Base-by-base conservation (phyloP, 768 basidiomycete species). In the Strobilomyces echinocephalus region DNA sequence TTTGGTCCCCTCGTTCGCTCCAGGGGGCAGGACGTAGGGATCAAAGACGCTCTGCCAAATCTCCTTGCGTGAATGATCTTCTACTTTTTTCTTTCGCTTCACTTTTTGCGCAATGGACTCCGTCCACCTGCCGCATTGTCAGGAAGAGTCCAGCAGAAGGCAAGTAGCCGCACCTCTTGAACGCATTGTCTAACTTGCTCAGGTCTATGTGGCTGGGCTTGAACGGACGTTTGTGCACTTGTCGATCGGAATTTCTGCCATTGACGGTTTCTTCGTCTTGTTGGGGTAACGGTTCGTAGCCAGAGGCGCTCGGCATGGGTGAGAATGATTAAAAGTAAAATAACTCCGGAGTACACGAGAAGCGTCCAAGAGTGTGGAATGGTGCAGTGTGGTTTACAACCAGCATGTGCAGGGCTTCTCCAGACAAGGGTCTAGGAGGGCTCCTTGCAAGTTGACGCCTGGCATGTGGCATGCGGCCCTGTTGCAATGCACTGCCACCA, bases 61-160 rank as follows among this genome's bases (percentile, higher is more conserved):
- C 65, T 83, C 81, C 73, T 77, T 85, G 64, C 78, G 79, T 39
- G 81, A 78, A 63, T 83, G 77, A 52, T 81, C 81, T 38, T 81
- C 76, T 15, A 76, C 75, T 60, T 85, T 88, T 76, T 84, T 87
- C 72, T 87, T 89, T 52, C 86, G 80, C 60, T 86, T 88, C 48
- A 93, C 82, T 69, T 87, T 89, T 72, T 90, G 85, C 1, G 90
- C 85, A 60, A 93, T 91, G 50, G 85, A 87, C 61, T 88, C 83
- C 12, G 90, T 92, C 90, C 90, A 93, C 65, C 88, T 88, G 24
- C 20, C 40, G 11, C 40, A 24, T 1, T 10, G 43, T 49, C 46
- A 56, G 31, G 38, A 34, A 28, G 48, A 34, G 39, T n/a, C 45
- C 31, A 49, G 9, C 21, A 39, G 39, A 31, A 24, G 30, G 54